phyloP scores from a whole-genome alignment of 2,329 filamentous ascomycete species.

The Penicillium rolfsii region DNA sequence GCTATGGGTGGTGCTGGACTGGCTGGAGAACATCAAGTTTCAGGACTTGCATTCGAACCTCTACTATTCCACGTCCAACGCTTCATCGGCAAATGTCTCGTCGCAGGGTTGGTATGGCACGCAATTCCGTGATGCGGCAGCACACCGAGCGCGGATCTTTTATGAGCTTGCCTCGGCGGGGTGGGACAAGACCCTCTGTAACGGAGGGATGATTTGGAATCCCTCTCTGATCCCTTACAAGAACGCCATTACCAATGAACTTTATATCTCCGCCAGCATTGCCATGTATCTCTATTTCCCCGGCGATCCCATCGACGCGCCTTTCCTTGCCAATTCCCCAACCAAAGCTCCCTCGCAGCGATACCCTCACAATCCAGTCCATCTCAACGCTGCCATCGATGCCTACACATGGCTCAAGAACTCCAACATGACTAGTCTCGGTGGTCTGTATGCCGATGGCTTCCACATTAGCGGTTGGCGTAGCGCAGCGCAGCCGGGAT shows the following conservation, averaged over 20 bases:
- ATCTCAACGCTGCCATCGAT: conserved; percentile 73
- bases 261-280: conserved; percentile 82
- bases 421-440: conserved; percentile 77
- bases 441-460: conserved; percentile 81
- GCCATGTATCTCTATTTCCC: conserved; percentile 90
- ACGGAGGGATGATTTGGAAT: conserved; percentile 91
- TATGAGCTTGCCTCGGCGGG: conserved; percentile 78
- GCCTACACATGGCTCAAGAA: conserved; percentile 79
- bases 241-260: conserved; percentile 93
- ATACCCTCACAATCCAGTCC: conserved; percentile 61
- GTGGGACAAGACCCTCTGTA: conserved; percentile 81
- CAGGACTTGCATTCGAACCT: conserved; percentile 68
- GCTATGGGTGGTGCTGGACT: conserved; percentile 90
- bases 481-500: conserved; percentile 61
- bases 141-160: conserved; percentile 81
- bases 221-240: conserved; percentile 82
- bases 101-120: conserved; percentile 69
- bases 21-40: conserved; percentile 82
- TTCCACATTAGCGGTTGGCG: conserved; percentile 77
- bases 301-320: conserved; percentile 73
- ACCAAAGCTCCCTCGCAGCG: conserved; percentile 32
- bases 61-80: conserved; percentile 55
- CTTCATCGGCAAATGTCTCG: conserved; percentile 24
- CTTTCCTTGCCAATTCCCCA: conserved; percentile 55
- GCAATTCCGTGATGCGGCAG: conserved; percentile 74